Conservation (phyloP, 2,329 filamentous ascomycete genomes). For the Pyrenophora tritici-repentis region DNA sequence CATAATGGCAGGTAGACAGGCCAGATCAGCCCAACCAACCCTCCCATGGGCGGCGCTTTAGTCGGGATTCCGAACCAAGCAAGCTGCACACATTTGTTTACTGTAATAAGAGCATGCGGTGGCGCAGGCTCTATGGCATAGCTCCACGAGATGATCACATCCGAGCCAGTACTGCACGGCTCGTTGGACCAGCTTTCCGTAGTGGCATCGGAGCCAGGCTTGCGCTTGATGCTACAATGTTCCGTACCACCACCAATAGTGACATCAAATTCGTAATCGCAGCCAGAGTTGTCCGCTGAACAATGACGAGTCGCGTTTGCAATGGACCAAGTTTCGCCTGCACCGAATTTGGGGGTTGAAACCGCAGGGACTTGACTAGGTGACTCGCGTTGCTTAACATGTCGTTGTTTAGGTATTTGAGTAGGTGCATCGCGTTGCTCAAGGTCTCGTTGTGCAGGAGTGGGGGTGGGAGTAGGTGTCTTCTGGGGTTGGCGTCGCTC, state of each 20-base stretch:
- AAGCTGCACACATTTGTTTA: slow-evolving; percentile 17
- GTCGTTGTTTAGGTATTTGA: too few species aligned
- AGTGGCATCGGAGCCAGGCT: slow-evolving; percentile 19
- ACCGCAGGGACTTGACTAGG: too few species aligned
- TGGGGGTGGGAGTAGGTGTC: too few species aligned
- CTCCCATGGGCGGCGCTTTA: too few species aligned
- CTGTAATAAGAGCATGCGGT: slow-evolving; percentile 17
- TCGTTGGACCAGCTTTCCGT: slow-evolving; percentile 20
- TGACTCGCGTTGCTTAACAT: too few species aligned
- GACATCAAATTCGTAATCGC: slow-evolving; percentile 25
- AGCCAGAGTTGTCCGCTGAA: slow-evolving; percentile 17
- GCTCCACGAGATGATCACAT: slow-evolving; percentile 19
- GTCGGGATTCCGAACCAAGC: slow-evolving; percentile 24
- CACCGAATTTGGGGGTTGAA: slow-evolving; percentile 12
- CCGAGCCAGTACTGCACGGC: slow-evolving; percentile 14
- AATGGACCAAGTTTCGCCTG: slow-evolving; percentile 21
- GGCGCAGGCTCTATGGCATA: slow-evolving; percentile 17
- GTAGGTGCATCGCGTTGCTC: too few species aligned
- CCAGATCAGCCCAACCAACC: too few species aligned
- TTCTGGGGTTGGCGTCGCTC: too few species aligned
- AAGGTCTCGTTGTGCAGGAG: too few species aligned
- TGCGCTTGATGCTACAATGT: slow-evolving; percentile 20
- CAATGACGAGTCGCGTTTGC: slow-evolving; percentile 19
- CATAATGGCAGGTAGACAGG: too few species aligned
- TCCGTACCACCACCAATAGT: slow-evolving; percentile 16